Evolutionary conservation across 345 rosid species (phyloP).

Genomic region (Bruguiera parviflora): DNA sequence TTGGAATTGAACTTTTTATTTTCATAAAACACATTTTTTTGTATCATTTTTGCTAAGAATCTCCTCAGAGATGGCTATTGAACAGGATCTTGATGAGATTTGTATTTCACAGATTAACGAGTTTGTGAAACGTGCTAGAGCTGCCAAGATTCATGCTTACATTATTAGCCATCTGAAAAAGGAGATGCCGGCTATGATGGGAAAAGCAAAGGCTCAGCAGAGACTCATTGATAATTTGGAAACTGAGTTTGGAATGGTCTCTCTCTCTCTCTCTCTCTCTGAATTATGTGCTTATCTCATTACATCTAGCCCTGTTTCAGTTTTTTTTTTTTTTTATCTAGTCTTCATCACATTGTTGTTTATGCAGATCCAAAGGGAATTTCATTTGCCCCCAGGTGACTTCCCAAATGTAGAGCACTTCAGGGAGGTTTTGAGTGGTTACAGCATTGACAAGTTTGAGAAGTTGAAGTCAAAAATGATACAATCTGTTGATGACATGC

Average conservation of each 20-base stretch:
- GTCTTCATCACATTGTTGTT: background rate
- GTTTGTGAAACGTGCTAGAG: constrained; percentile 96
- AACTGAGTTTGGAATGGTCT: constrained; percentile 73
- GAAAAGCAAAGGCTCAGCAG: constrained; percentile 92
- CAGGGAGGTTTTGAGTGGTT: constrained; percentile 67
- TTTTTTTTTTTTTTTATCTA: background rate
- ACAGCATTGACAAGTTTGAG: constrained; percentile 82
- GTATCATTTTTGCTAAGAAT: background rate
- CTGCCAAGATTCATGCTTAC: constrained; percentile 89
- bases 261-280: background rate
- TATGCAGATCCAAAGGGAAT: constrained; percentile 75
- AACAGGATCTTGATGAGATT: constrained; percentile 4
- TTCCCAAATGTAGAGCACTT: constrained; percentile 84
- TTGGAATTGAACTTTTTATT: background rate
- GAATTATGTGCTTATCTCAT: no score
- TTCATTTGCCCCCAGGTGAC: constrained; percentile 83
- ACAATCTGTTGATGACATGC: constrained; percentile 91
- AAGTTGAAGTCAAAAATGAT: constrained; percentile 88
- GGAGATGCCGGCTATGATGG: constrained; percentile 94
- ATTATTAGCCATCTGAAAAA: constrained; percentile 85
- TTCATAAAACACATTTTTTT: background rate
- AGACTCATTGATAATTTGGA: constrained; percentile 69
- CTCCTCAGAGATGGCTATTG: background rate
- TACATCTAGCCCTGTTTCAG: background rate
- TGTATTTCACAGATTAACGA: constrained; percentile 64